phyloP scores from a whole-genome alignment of 2,329 filamentous ascomycete species.

The Clathrospora elynae region DNA sequence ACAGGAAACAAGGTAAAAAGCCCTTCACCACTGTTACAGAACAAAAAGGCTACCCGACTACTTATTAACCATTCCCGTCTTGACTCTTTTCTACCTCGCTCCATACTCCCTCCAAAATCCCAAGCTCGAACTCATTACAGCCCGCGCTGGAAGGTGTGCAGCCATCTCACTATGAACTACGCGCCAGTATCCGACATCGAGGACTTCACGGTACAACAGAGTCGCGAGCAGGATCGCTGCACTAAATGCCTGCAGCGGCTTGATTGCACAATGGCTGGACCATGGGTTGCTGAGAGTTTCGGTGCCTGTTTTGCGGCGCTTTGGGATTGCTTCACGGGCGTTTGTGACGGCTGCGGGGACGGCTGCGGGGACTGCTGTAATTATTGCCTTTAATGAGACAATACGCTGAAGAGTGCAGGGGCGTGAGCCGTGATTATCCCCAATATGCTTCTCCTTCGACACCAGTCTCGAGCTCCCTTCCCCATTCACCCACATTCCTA shows the following conservation, averaged over 20 bases:
- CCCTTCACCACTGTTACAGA: background rate
- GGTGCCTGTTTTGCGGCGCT: constrained; percentile 8
- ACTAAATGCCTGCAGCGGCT: constrained; percentile 8
- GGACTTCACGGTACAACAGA: constrained; percentile 12
- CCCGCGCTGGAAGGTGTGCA: no score
- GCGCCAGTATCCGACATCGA: constrained; percentile 11
- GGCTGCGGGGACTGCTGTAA: constrained; percentile 2
- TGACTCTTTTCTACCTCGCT: background rate
- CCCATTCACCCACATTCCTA: no score
- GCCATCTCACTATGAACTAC: constrained; percentile 31
- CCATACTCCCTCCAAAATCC: background rate
- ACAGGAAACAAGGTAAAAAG: no score
- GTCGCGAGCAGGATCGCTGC: constrained; percentile 14
- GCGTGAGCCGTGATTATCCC: background rate
- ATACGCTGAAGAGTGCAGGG: no score
- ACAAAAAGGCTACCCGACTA: no score
- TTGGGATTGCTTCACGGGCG: background rate
- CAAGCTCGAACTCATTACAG: background rate
- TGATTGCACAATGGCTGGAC: constrained; percentile 13
- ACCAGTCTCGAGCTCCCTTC: no score
- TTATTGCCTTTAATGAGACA: no score
- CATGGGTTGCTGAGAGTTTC: constrained; percentile 8
- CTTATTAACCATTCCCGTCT: background rate
- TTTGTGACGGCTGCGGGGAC: constrained; percentile 4
- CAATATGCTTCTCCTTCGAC: background rate